Percentiles rank a stretch among this genome's conserved stretches.
Conservation (phyloP, 2,329 filamentous ascomycete genomes). For the Fusarium sp. region DNA sequence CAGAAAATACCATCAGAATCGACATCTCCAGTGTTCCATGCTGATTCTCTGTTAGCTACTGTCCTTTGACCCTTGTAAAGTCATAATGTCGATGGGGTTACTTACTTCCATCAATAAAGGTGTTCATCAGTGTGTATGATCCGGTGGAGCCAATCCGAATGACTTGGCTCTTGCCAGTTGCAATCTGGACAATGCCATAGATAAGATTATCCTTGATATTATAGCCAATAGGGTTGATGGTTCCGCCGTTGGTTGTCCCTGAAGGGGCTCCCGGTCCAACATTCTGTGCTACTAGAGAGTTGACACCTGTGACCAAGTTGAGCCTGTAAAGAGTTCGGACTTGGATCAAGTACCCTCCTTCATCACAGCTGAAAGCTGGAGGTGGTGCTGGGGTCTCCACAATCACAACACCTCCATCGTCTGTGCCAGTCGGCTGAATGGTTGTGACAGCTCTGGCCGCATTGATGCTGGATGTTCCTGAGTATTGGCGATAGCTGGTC, state of each 20-base stretch:
- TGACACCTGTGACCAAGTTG: not conserved
- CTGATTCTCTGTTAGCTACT: not conserved
- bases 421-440: not conserved
- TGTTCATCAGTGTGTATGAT: conserved; percentile 7
- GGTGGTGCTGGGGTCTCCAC: conserved; percentile 7
- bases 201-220: conserved; percentile 7
- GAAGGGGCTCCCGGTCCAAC: not conserved
- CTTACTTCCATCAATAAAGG: not conserved
- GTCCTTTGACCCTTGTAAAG: too few species aligned
- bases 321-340: conserved; percentile 1
- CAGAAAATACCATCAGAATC: not conserved
- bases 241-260: not conserved
- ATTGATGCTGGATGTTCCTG: not conserved
- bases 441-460: not conserved
- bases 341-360: conserved; percentile 20
- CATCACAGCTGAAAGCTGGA: conserved; percentile 11
- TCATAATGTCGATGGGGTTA: too few species aligned
- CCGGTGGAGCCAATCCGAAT: conserved; percentile 3
- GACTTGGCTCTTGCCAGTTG: not conserved
- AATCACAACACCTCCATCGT: not conserved
- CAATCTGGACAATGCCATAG: conserved; percentile 10
- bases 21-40: conserved; percentile 2
- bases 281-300: not conserved
- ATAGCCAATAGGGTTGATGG: conserved; percentile 1
- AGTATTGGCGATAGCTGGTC: not conserved